A percentile compares a stretch with the other conserved stretches of the same genome.
phyloP scores from a whole-genome alignment of 2,329 filamentous ascomycete species.

The Trichoderma sp. region DNA sequence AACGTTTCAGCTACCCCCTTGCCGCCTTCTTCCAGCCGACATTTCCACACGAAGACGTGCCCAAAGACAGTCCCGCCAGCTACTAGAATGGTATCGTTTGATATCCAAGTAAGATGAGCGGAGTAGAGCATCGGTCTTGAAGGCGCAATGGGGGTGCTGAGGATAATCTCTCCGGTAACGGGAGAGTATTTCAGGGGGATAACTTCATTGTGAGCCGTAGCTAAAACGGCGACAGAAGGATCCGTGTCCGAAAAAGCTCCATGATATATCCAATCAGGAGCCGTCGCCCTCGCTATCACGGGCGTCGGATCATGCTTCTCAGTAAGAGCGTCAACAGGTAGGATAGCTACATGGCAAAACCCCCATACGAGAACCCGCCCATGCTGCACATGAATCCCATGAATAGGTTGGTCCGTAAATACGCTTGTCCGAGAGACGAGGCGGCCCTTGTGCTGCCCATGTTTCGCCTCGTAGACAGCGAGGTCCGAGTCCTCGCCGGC shows the following conservation, averaged over 20 bases:
- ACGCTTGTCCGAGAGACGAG: slow-evolving; percentile 47
- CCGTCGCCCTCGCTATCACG: slow-evolving; percentile 40
- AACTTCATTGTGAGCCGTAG: slow-evolving; percentile 87
- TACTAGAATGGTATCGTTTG: slow-evolving; percentile 61
- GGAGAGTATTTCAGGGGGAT: slow-evolving; percentile 47
- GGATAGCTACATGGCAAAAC: slow-evolving; percentile 53
- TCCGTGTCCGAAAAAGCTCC: slow-evolving; percentile 52
- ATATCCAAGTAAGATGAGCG: slow-evolving; percentile 67
- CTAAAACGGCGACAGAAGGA: slow-evolving; percentile 52
- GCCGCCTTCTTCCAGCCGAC: slow-evolving; percentile 37
- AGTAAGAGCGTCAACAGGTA: slow-evolving; percentile 32
- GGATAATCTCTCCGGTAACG: slow-evolving; percentile 33
- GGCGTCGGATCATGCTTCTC: slow-evolving; percentile 15
- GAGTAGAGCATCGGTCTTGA: slow-evolving; percentile 87
- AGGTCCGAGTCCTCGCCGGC: slow-evolving; percentile 61
- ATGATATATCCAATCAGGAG: slow-evolving; percentile 77
- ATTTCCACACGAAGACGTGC: slow-evolving; percentile 88
- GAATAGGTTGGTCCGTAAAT: slow-evolving; percentile 69
- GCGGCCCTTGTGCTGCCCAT: slow-evolving; percentile 30
- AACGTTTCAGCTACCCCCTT: slow-evolving; percentile 42
- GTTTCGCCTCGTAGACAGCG: slow-evolving; percentile 48
- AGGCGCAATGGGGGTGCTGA: slow-evolving; percentile 57
- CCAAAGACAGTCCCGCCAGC: slow-evolving; percentile 93
- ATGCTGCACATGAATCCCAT: slow-evolving; percentile 60
- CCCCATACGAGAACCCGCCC: slow-evolving; percentile 66